Percentiles rank a stretch among this genome's conserved stretches.
These are phyloP conservation scores for Rhododendron kiyosumense DNA, from an alignment of 148 eudicot genomes.

Conservation along the genomic window DNA sequence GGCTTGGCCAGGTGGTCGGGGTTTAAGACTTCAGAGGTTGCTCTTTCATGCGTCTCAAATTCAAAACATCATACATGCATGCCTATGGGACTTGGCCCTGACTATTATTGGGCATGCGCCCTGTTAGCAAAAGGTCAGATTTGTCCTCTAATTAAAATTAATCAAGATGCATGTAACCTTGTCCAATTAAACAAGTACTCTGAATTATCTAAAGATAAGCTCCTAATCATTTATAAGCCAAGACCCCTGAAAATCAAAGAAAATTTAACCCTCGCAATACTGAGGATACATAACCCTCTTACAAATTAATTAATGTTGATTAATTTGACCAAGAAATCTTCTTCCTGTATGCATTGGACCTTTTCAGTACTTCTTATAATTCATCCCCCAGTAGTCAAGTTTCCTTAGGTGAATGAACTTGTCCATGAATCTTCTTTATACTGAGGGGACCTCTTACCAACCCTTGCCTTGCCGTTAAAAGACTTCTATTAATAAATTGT, in stretches of 20 bases:
- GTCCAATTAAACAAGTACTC: too few species aligned
- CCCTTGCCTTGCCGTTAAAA: background rate
- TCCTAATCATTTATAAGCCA: too few species aligned
- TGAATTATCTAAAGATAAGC: background rate
- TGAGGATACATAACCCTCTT: background rate
- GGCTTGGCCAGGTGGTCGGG: too few species aligned
- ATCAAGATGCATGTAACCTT: background rate
- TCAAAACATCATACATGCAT: too few species aligned
- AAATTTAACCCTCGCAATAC: background rate
- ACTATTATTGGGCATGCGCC: too few species aligned
- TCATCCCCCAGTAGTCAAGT: background rate
- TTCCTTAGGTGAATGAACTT: background rate
- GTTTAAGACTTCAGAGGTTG: too few species aligned
- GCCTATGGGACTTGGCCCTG: too few species aligned
- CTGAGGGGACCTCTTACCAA: background rate
- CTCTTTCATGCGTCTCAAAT: too few species aligned
- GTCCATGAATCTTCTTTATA: background rate
- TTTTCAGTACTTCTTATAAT: background rate
- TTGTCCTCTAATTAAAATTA: background rate
- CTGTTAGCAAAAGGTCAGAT: too few species aligned
- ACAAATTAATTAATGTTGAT: too few species aligned
- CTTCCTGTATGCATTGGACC: background rate
- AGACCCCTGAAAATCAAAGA: background rate
- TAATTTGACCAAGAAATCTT: background rate
- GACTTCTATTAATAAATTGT: background rate